Evolutionary conservation across 1,139 yeast genomes (phyloP).

Genomic region (Geotrichum bryndzae): DNA sequence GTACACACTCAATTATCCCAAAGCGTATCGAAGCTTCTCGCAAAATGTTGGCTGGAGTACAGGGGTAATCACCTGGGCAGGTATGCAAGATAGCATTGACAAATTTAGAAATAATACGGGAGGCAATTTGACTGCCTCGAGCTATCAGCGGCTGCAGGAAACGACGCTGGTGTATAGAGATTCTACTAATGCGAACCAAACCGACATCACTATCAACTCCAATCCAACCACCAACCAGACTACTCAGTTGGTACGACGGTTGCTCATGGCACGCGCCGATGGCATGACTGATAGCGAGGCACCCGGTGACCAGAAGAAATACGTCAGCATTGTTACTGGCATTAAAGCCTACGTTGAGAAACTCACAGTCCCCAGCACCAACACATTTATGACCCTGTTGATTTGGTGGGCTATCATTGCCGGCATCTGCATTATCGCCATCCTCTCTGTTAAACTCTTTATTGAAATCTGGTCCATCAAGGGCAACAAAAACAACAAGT

Average conservation of each 20-base stretch:
- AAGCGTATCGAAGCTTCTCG: conserved; percentile 31
- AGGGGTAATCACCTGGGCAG: conserved; percentile 32
- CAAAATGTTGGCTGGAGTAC: conserved; percentile 35
- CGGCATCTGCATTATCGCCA: conserved; percentile 23
- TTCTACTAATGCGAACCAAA: conserved; percentile 13
- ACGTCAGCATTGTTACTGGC: conserved; percentile 29
- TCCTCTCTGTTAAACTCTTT: conserved; percentile 24
- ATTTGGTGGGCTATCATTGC: conserved; percentile 33
- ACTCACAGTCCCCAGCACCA: conserved; percentile 31
- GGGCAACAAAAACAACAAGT: conserved; percentile 19
- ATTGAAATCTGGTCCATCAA: conserved; percentile 25
- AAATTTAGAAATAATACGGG: conserved; percentile 30
- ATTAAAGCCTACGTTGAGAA: conserved; percentile 31
- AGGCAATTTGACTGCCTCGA: conserved; percentile 29
- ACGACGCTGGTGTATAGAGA: conserved; percentile 27
- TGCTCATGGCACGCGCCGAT: not conserved
- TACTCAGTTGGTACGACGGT: not conserved
- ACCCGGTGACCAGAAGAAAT: conserved; percentile 7
- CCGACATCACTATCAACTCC: conserved; percentile 1
- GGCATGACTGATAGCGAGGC: not conserved
- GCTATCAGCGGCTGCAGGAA: conserved; percentile 20
- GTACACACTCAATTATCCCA: conserved; percentile 33
- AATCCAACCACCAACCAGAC: conserved; percentile 3
- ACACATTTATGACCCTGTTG: conserved; percentile 33
- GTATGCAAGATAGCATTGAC: conserved; percentile 32